phyloP scores from a whole-genome alignment of 2,329 filamentous ascomycete species.

The Alternaria incomplexa region DNA sequence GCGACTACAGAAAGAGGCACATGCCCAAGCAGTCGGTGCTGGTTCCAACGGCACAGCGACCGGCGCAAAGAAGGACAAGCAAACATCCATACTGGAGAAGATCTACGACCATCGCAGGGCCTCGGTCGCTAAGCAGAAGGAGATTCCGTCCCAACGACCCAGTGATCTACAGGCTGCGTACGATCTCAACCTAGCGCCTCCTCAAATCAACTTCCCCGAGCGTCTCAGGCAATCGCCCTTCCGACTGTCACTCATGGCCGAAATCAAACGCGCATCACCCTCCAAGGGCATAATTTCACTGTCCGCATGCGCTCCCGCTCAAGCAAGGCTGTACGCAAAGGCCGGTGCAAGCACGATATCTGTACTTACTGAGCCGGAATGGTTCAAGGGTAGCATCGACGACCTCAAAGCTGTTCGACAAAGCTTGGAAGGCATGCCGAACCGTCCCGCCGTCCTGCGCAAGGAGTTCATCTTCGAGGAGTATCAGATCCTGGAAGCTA shows the following conservation, averaged over 20 bases:
- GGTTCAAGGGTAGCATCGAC: slow-evolving; percentile 98
- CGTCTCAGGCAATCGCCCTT: slow-evolving; percentile 83
- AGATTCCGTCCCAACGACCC: slow-evolving; percentile 81
- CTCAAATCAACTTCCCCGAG: slow-evolving; percentile 79
- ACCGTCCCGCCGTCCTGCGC: slow-evolving; percentile 86
- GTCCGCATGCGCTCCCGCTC: slow-evolving; percentile 83
- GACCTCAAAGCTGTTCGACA: slow-evolving; percentile 87
- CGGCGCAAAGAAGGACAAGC: slow-evolving; percentile 58
- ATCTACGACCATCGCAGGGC: slow-evolving; percentile 85
- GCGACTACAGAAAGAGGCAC: slow-evolving; percentile 52
- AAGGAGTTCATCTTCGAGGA: slow-evolving; percentile 99
- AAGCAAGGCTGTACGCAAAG: slow-evolving; percentile 89
- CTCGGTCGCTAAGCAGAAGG: slow-evolving; percentile 79
- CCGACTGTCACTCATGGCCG: slow-evolving; percentile 91
- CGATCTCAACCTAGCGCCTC: slow-evolving; percentile 81
- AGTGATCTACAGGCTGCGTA: slow-evolving; percentile 87
- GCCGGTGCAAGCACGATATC: slow-evolving; percentile 97
- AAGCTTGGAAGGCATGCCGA: slow-evolving; percentile 87
- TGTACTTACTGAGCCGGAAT: slow-evolving; percentile 96
- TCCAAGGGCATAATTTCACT: slow-evolving; percentile 95
- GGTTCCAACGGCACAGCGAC: slow-evolving; percentile 29
- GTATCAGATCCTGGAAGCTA: slow-evolving; percentile 95
- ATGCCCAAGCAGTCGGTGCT: slow-evolving; percentile 42
- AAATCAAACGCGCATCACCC: slow-evolving; percentile 95
- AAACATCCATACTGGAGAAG: slow-evolving; percentile 84